phyloP scores from a whole-genome alignment of 2,329 filamentous ascomycete species.

The Hypomyces perniciosus region DNA sequence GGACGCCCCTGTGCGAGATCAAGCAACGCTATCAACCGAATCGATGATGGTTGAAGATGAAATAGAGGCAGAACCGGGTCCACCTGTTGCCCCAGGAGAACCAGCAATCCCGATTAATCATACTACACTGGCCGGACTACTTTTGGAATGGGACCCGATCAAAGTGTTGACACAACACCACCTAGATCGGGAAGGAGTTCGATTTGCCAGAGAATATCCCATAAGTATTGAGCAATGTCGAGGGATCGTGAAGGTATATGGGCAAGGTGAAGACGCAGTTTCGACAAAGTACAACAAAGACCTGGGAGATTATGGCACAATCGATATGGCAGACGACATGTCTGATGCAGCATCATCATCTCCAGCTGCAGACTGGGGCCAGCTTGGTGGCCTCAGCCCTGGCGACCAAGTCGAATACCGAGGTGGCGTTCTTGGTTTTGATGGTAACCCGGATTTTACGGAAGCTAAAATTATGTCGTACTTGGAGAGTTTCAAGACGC shows the following conservation, averaged over 20 bases:
- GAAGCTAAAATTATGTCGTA: conserved; percentile 45
- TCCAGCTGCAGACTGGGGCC: conserved; percentile 53
- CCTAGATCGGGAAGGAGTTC: conserved; percentile 44
- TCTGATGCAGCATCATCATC: conserved; percentile 50
- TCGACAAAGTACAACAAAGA: conserved; percentile 36
- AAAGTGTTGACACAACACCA: conserved; percentile 52
- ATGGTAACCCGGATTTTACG: conserved; percentile 51
- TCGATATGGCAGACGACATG: conserved; percentile 42
- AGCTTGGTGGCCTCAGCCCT: conserved; percentile 46
- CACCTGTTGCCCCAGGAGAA: conserved; percentile 50
- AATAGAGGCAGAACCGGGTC: conserved; percentile 45
- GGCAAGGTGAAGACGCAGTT: conserved; percentile 65
- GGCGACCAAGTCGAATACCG: conserved; percentile 35
- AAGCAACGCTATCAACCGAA: conserved; percentile 20
- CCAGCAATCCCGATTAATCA: conserved; percentile 77
- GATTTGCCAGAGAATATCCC: conserved; percentile 63
- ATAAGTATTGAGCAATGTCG: conserved; percentile 69
- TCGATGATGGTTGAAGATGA: conserved; percentile 39
- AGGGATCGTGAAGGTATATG: conserved; percentile 69
- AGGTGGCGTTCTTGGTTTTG: conserved; percentile 31
- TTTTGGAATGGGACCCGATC: conserved; percentile 69
- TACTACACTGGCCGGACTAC: conserved; percentile 79
- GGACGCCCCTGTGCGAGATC: conserved; percentile 21
- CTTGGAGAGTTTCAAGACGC: conserved; percentile 51
- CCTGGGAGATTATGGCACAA: conserved; percentile 30